Conservation (phyloP, 176 grass and related monocot genomes). For the Oryza meyeriana region DNA sequence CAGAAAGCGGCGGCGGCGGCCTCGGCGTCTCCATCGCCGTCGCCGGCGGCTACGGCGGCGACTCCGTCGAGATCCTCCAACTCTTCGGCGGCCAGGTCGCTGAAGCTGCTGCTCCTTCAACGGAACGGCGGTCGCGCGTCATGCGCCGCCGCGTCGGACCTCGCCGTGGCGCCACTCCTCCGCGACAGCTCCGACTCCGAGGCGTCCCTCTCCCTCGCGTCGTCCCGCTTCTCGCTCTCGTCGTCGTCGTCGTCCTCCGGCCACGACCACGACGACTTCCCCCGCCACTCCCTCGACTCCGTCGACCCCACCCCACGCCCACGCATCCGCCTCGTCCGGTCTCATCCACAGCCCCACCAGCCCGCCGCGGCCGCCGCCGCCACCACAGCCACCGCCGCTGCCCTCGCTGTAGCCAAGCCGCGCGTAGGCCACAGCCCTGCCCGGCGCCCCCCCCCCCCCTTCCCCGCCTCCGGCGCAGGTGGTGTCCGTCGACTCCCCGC, state of each 20-base stretch:
- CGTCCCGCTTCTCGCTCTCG: slow-evolving; percentile 70
- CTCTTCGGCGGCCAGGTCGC: slow-evolving; percentile 41
- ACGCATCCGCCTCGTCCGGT: slow-evolving; percentile 50
- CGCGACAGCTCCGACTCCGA: slow-evolving; percentile 69
- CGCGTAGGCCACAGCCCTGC: neutral
- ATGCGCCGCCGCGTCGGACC: no score
- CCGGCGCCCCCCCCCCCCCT: neutral
- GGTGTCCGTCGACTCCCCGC: slow-evolving; percentile 47
- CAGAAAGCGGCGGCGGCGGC: slow-evolving; percentile 16
- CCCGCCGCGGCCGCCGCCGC: no score
- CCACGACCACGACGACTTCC: slow-evolving; percentile 61
- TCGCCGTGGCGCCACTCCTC: slow-evolving; percentile 26
- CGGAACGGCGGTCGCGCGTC: slow-evolving; percentile 44
- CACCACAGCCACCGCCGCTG: no score
- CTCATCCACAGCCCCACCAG: neutral
- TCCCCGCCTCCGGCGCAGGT: slow-evolving; percentile 17
- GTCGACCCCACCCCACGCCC: slow-evolving; percentile 45
- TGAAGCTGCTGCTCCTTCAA: slow-evolving; percentile 70
- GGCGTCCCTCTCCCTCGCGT: slow-evolving; percentile 51
- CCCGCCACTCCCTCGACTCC: slow-evolving; percentile 66
- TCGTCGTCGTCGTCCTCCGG: slow-evolving; percentile 67
- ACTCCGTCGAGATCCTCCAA: slow-evolving; percentile 26
- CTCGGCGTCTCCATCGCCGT: slow-evolving; percentile 11
- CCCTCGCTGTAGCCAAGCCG: no score
- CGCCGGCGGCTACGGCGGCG: neutral